phyloP scores from a whole-genome alignment of 371 early-diverging fungal species.

The Mucor irregularis region DNA sequence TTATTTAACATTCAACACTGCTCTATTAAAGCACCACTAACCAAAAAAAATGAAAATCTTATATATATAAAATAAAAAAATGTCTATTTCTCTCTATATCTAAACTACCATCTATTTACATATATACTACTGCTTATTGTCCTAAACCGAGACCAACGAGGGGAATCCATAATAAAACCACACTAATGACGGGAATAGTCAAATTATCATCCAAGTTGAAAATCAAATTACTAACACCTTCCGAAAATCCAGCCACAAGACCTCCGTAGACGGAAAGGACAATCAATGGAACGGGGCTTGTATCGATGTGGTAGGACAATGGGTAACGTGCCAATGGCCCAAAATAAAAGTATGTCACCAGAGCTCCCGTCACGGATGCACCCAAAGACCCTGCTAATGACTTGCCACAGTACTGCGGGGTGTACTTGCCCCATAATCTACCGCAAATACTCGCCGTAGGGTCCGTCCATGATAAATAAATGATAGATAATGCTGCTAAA shows the following conservation, averaged over 20 bases:
- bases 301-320: slow-evolving; percentile 23
- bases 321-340: slow-evolving; percentile 15
- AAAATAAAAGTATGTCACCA: slow-evolving; percentile 48
- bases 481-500: slow-evolving; percentile 53
- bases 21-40: too few relatives aligned
- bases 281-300: slow-evolving; percentile 18
- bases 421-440: slow-evolving; percentile 51
- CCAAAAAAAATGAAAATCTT: not conserved
- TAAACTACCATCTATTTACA: not conserved
- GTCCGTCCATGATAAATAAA: slow-evolving; percentile 59
- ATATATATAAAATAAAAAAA: not conserved
- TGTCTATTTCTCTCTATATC: too few relatives aligned
- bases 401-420: slow-evolving; percentile 46
- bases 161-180: slow-evolving; percentile 40
- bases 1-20: too few relatives aligned
- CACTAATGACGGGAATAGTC: slow-evolving; percentile 48
- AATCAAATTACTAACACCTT: slow-evolving; percentile 40
- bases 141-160: slow-evolving; percentile 23
- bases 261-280: slow-evolving; percentile 44
- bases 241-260: slow-evolving; percentile 45
- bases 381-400: slow-evolving; percentile 53
- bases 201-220: slow-evolving; percentile 48
- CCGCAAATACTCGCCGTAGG: slow-evolving; percentile 57
- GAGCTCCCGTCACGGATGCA: slow-evolving; percentile 37
- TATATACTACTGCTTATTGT: slow-evolving; percentile 1